These are phyloP conservation scores for Kazachstania taianensis DNA, from an alignment of 805 yeast species.

Conservation along the genomic window DNA sequence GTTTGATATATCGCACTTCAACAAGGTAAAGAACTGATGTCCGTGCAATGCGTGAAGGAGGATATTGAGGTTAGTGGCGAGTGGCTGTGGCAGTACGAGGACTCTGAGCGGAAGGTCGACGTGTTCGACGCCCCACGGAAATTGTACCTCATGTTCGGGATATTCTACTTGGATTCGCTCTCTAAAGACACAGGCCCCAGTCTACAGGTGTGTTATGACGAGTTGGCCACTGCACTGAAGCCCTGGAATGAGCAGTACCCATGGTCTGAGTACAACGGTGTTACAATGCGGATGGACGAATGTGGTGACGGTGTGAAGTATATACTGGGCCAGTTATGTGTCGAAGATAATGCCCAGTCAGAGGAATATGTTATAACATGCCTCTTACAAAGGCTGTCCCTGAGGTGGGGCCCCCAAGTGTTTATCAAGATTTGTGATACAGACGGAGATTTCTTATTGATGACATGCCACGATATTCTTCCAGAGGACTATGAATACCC, in stretches of 20 bases:
- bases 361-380: slow-evolving; percentile 39
- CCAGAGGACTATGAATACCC: slow-evolving; percentile 39
- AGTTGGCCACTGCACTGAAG: slow-evolving; percentile 10
- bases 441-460: slow-evolving; percentile 47
- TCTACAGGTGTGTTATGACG: too few species aligned
- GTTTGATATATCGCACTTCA: too few species aligned
- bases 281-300: slow-evolving; percentile 14
- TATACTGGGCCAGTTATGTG: slow-evolving; percentile 28
- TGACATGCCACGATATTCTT: slow-evolving; percentile 38
- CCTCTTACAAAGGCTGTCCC: slow-evolving; percentile 32
- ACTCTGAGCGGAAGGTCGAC: slow-evolving; percentile 9
- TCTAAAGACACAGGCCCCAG: neutral
- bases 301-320: slow-evolving; percentile 9
- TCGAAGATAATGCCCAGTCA: slow-evolving; percentile 33
- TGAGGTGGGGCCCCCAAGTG: slow-evolving; percentile 21
- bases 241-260: slow-evolving; percentile 35
- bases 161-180: slow-evolving; percentile 20
- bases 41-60: neutral
- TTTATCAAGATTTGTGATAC: slow-evolving; percentile 40
- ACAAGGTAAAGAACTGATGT: too few species aligned
- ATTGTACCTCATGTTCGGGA: slow-evolving; percentile 21
- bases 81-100: slow-evolving; percentile 21
- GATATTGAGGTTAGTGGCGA: slow-evolving; percentile 4
- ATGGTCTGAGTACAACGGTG: slow-evolving; percentile 32
- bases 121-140: slow-evolving; percentile 15